Evolutionary conservation across 1,139 yeast species (phyloP).

Genomic region (Blastobotrys niveus): DNA sequence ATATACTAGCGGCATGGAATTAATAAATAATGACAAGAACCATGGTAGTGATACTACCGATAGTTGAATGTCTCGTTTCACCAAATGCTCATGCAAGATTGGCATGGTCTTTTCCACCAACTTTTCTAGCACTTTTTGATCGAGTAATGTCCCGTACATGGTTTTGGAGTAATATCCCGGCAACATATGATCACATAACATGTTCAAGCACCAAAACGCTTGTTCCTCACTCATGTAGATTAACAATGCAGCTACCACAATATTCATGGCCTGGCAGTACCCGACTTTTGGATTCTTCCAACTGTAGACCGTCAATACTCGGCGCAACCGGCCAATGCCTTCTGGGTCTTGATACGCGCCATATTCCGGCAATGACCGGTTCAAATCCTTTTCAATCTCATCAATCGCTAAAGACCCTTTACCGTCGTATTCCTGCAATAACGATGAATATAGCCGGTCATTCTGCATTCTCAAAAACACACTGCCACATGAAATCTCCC

Average conservation of each 20-base stretch:
- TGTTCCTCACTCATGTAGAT: constrained; percentile 96
- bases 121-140: constrained; percentile 89
- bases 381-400: constrained; percentile 93
- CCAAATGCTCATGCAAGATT: constrained; percentile 74
- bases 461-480: constrained; percentile 66
- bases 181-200: constrained; percentile 76
- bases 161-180: constrained; percentile 97
- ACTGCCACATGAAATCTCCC: constrained; percentile 92
- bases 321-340: constrained; percentile 76
- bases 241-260: constrained; percentile 87
- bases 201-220: constrained; percentile 87
- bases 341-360: constrained; percentile 84
- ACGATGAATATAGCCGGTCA: constrained; percentile 50
- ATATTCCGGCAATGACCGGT: constrained; percentile 91
- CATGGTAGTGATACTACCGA: constrained; percentile 94
- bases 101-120: constrained; percentile 90
- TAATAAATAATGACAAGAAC: constrained; percentile 86
- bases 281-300: constrained; percentile 98
- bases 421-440: constrained; percentile 56
- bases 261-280: constrained; percentile 98
- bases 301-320: constrained; percentile 88
- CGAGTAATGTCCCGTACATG: constrained; percentile 94
- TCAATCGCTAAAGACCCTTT: constrained; percentile 79
- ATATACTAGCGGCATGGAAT: constrained; percentile 89
- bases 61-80: constrained; percentile 77